A percentile compares a stretch with the other conserved stretches of the same genome.
phyloP scores from a whole-genome alignment of 2,329 filamentous ascomycete genomes.

The Neonectria faginata region DNA sequence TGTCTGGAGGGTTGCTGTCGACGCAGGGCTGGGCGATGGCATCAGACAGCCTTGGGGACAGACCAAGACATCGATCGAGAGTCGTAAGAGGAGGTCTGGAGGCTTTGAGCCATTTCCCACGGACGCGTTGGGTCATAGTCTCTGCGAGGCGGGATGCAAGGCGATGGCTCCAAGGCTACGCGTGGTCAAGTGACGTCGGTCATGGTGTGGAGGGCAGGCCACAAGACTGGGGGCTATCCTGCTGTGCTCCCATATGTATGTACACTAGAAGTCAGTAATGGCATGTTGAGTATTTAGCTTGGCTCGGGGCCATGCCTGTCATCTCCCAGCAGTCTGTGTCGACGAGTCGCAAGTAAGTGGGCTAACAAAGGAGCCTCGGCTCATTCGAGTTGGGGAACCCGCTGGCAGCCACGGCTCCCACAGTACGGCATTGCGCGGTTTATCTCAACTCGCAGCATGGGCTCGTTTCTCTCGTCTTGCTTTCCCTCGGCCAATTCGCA shows the following conservation, averaged over 20 bases:
- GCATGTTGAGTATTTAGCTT: not conserved
- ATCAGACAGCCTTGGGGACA: not conserved
- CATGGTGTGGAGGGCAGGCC: not conserved
- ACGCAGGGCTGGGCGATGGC: slow-evolving; percentile 14
- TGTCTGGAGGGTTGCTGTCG: not conserved
- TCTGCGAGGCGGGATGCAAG: slow-evolving; percentile 14
- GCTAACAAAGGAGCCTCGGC: slow-evolving; percentile 33
- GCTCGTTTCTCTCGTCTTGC: not conserved
- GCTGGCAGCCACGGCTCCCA: slow-evolving; percentile 36
- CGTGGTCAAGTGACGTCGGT: slow-evolving; percentile 24
- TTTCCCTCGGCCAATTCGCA: slow-evolving; percentile 16
- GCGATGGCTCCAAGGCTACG: slow-evolving; percentile 15
- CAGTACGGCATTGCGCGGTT: slow-evolving; percentile 30
- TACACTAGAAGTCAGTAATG: not conserved
- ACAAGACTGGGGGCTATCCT: not conserved
- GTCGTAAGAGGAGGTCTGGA: not conserved
- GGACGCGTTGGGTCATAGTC: slow-evolving; percentile 4
- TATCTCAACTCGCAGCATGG: slow-evolving; percentile 14
- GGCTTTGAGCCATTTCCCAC: slow-evolving; percentile 24
- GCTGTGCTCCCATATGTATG: not conserved
- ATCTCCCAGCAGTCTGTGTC: not conserved
- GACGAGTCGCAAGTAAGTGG: not conserved
- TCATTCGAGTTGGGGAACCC: slow-evolving; percentile 29
- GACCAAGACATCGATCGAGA: not conserved
- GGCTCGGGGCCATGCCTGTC: not conserved